phyloP scores from a whole-genome alignment of 2,329 filamentous ascomycete species.

The Scorias spongiosa region DNA sequence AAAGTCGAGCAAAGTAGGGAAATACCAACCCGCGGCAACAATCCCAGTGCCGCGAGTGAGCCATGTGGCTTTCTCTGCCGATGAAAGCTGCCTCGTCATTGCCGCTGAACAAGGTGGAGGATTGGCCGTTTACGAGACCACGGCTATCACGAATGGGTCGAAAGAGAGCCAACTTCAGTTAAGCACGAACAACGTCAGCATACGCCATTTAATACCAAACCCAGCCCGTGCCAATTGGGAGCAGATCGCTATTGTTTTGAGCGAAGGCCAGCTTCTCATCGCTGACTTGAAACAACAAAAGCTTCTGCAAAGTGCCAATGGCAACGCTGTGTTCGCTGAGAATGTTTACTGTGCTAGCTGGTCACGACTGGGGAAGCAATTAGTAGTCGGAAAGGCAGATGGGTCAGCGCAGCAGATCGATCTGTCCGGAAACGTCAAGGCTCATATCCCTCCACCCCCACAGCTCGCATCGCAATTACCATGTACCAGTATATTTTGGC shows the following conservation, averaged over 20 bases:
- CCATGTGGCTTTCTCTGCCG: slow-evolving; percentile 80
- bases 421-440: slow-evolving; percentile 62
- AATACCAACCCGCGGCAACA: slow-evolving; percentile 57
- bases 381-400: slow-evolving; percentile 71
- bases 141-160: slow-evolving; percentile 49
- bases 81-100: slow-evolving; percentile 70
- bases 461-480: slow-evolving; percentile 28
- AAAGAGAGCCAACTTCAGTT: slow-evolving; percentile 60
- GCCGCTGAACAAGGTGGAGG: slow-evolving; percentile 70
- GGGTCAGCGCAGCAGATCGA: slow-evolving; percentile 74
- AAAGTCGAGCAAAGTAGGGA: slow-evolving; percentile 39
- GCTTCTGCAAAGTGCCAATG: slow-evolving; percentile 43
- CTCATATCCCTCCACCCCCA: slow-evolving; percentile 62
- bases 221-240: slow-evolving; percentile 46
- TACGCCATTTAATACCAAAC: slow-evolving; percentile 67
- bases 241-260: slow-evolving; percentile 67
- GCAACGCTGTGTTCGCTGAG: slow-evolving; percentile 47
- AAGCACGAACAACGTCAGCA: slow-evolving; percentile 54
- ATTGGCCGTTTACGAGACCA: slow-evolving; percentile 67
- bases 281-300: slow-evolving; percentile 58
- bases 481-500: slow-evolving; percentile 55
- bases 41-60: slow-evolving; percentile 65
- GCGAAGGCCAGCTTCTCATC: slow-evolving; percentile 66
- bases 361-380: slow-evolving; percentile 86
- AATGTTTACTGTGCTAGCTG: slow-evolving; percentile 76